phyloP scores from a whole-genome alignment of 495 filamentous ascomycete species.

The Neurospora africana region DNA sequence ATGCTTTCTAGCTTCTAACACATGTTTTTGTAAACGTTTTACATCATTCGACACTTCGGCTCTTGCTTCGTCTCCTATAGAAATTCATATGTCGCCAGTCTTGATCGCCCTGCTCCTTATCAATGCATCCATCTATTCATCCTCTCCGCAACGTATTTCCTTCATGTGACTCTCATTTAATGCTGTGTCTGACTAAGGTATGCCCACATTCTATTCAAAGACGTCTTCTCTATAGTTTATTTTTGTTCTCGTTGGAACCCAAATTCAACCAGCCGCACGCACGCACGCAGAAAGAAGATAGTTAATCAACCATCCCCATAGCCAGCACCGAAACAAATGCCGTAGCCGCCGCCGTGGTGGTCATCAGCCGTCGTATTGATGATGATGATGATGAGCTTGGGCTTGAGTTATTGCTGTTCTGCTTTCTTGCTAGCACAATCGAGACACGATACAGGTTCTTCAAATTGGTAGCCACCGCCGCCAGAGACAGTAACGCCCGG shows the following conservation, averaged over 20 bases:
- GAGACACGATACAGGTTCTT: neutral
- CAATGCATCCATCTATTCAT: neutral
- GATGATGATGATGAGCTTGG: neutral
- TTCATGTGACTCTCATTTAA: neutral
- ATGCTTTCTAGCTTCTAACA: neutral
- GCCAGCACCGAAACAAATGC: neutral
- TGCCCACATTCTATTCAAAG: neutral
- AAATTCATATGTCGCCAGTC: too few relatives aligned
- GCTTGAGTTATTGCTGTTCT: neutral
- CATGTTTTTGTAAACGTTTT: neutral
- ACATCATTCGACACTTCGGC: neutral
- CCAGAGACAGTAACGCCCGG: neutral
- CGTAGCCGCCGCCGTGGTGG: neutral
- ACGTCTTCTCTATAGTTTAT: neutral
- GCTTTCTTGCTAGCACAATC: neutral
- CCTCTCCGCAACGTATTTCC: neutral
- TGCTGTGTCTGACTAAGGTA: neutral
- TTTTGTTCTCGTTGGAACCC: too few relatives aligned
- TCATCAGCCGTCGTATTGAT: neutral
- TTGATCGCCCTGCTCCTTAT: neutral
- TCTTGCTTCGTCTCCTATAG: too few relatives aligned
- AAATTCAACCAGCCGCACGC: neutral
- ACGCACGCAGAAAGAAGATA: neutral
- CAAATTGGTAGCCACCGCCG: neutral
- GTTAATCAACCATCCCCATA: neutral